Evolutionary conservation across 2,329 filamentous ascomycete genomes (phyloP).

Genomic region (Penicillium sp.): DNA sequence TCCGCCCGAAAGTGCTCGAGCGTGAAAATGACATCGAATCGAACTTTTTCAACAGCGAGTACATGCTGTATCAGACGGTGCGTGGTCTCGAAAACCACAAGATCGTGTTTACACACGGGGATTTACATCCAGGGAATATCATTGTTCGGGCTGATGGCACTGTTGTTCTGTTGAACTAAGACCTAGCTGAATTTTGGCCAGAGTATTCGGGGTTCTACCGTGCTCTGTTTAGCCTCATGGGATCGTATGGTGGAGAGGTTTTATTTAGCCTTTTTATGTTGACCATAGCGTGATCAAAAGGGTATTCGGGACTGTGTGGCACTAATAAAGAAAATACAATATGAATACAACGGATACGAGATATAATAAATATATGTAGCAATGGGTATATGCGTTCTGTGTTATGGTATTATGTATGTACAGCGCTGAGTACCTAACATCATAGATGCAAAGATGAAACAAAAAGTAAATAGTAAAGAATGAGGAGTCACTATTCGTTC

Average conservation of each 20-base stretch:
- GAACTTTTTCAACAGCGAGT: not conserved
- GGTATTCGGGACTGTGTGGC: not conserved
- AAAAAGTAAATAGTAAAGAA: constrained; percentile 8
- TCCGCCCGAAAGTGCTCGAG: not conserved
- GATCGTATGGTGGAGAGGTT: not conserved
- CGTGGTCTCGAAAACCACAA: not conserved
- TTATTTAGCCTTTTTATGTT: not conserved
- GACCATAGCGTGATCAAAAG: not conserved
- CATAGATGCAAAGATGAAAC: constrained; percentile 1
- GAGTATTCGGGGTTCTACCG: not conserved
- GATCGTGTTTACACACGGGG: not conserved
- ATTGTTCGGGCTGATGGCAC: not conserved
- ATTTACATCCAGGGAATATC: constrained; percentile 1
- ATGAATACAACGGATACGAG: not conserved
- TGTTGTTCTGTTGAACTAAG: not conserved
- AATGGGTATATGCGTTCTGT: not conserved
- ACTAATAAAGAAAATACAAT: not conserved
- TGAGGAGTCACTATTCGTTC: constrained; percentile 9
- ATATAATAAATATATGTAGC: not conserved
- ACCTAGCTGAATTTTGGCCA: not conserved
- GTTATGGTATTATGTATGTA: not conserved
- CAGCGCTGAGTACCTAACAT: not conserved
- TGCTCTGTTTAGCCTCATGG: not conserved
- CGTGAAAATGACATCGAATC: not conserved
- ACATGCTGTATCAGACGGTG: not conserved